Evolutionary conservation across 2,329 filamentous ascomycete genomes (phyloP).

Genomic region (Thielaviopsis euricoi): DNA sequence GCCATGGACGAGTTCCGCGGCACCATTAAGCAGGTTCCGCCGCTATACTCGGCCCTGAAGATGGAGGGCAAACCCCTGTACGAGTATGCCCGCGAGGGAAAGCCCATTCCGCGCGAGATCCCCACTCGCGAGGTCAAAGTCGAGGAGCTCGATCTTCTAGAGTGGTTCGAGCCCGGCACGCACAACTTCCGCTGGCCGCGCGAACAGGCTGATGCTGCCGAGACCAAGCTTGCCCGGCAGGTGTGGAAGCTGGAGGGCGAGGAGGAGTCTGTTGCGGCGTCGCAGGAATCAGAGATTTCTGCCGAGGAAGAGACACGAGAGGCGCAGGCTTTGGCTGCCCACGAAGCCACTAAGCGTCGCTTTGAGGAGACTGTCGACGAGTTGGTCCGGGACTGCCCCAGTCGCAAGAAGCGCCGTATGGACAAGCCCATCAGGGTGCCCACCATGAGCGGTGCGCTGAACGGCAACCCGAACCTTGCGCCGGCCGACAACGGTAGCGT

Average conservation of each 20-base stretch:
- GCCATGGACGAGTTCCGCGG: conserved; percentile 62
- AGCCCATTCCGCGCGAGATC: conserved; percentile 71
- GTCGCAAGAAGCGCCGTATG: conserved; percentile 4
- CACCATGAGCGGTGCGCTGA: conserved; percentile 11
- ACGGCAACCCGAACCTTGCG: conserved; percentile 3
- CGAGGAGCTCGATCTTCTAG: conserved; percentile 58
- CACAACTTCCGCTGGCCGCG: conserved; percentile 68
- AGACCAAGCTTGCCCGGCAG: conserved; percentile 62
- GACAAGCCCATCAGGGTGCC: conserved; percentile 17
- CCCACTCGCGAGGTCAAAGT: conserved; percentile 66
- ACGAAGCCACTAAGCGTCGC: conserved; percentile 40
- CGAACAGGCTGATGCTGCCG: conserved; percentile 58
- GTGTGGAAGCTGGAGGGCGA: conserved; percentile 46
- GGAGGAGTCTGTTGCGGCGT: conserved; percentile 23
- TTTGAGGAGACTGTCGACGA: conserved; percentile 41
- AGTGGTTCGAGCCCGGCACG: conserved; percentile 69
- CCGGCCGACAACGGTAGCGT: conserved; percentile 1
- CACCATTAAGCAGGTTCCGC: conserved; percentile 75
- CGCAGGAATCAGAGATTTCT: conserved; percentile 27
- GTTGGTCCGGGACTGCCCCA: conserved; percentile 34
- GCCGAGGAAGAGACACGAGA: conserved; percentile 40
- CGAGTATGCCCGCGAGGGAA: conserved; percentile 85
- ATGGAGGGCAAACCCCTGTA: conserved; percentile 90
- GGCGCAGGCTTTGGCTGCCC: conserved; percentile 35
- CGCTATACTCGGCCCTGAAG: conserved; percentile 82